Conservation (phyloP, 2,329 filamentous ascomycete species). For the Aspergillus ochraceus region DNA sequence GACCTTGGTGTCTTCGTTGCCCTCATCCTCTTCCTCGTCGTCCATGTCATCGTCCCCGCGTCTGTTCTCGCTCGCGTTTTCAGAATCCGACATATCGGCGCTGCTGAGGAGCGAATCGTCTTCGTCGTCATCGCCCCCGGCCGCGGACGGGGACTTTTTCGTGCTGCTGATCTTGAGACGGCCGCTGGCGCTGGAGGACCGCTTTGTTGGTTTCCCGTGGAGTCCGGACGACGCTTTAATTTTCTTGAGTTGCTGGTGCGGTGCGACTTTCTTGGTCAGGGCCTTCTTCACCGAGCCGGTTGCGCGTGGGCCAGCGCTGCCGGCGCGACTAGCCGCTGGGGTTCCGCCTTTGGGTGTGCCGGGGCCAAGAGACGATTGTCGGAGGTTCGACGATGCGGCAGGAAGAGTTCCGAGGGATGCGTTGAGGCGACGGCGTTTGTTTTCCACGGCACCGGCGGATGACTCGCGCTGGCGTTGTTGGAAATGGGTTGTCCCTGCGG, state of each 20-base stretch:
- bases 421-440: conserved; percentile 60
- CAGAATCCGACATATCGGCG: conserved; percentile 50
- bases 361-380: conserved; percentile 62
- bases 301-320: conserved; percentile 57
- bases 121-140: conserved; percentile 47
- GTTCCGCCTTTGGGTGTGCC: conserved; percentile 64
- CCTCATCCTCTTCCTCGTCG: conserved; percentile 51
- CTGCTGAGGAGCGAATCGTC: conserved; percentile 57
- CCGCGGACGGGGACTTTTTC: conserved; percentile 45
- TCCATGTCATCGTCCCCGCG: conserved; percentile 43
- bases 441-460: conserved; percentile 55
- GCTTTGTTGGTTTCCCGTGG: conserved; percentile 41
- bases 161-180: conserved; percentile 34
- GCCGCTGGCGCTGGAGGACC: conserved; percentile 42
- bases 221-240: conserved; percentile 32
- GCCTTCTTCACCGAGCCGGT: conserved; percentile 45
- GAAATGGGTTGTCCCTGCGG: conserved; percentile 39
- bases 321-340: conserved; percentile 53
- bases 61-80: conserved; percentile 34
- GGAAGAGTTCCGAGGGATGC: conserved; percentile 55
- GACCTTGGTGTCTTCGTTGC: conserved; percentile 59
- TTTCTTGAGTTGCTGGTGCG: conserved; percentile 52
- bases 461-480: conserved; percentile 55
- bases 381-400: conserved; percentile 54
- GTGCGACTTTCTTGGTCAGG: conserved; percentile 55